Evolutionary conservation across 2,329 filamentous ascomycete genomes (phyloP), one percentile per base, ranked within the genome.

Genomic region (Hypoxylon sp.): DNA sequence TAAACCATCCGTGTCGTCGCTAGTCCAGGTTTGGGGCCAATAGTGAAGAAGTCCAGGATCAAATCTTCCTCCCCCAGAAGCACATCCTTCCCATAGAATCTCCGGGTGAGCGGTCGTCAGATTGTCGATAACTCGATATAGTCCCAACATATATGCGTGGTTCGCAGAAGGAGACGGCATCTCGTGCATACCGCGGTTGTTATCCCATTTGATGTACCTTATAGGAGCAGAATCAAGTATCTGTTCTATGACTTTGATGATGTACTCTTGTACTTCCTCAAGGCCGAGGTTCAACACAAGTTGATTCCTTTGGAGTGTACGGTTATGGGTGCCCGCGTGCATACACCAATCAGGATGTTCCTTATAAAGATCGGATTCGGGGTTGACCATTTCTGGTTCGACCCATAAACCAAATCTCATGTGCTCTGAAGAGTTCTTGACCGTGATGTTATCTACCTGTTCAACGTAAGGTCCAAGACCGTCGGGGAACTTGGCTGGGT

Each of bases 371-470:
- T 80, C 83, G 0, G 88, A 90, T 56, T 87, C 85, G 1, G 85
- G 84, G 61, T 87, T 89, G 52, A 90, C 84, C 89, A 91, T 91
- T 70, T 91, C 88, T 0, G 88, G 88, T 73, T 91, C 89, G 1
- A 91, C 81, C 88, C 88, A 91, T 2, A 91, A 81, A 14, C 88
- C 88, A 67, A 91, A 91, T 11, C 83, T 80, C 48, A 91, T 74
- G 1, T 83, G 80, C 0, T 79, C 77, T 0, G 81, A 80, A 0
- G 83, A 80, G 29, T 85, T 83, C 2, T 80, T 75, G 0, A 83
- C 81, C 2, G 81, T 78, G 5, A 88, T 80, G 6, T 80, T 77
- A 4, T 82, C 87, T 32, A 90, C 80, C 3, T 81, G 79, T 0
- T 81, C 75, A 1, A 89, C 83, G 1, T 88, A 81, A 0, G 84